Conservation (phyloP, 2,329 filamentous ascomycete species). For the Chaetomiaceae sp. region DNA sequence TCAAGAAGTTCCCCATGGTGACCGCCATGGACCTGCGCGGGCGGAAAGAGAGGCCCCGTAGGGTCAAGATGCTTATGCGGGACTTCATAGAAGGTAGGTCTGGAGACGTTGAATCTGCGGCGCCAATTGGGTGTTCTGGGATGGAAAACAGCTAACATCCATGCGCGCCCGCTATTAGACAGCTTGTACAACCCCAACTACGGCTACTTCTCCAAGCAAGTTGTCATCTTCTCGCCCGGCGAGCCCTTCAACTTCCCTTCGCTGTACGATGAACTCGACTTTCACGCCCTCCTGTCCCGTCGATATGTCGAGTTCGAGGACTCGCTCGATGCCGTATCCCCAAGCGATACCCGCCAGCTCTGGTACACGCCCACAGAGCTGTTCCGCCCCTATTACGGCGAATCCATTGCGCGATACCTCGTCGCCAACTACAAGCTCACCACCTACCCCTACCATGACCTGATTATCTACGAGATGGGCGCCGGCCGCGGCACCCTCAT, state of each 20-base stretch:
- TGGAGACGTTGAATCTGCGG: neutral
- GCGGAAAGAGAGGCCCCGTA: conserved; percentile 70
- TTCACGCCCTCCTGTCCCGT: conserved; percentile 69
- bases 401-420: conserved; percentile 93
- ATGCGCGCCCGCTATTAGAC: conserved; percentile 51
- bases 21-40: conserved; percentile 73
- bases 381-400: conserved; percentile 93
- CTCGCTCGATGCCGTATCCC: conserved; percentile 70
- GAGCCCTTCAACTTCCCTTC: conserved; percentile 83
- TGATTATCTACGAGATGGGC: conserved; percentile 98
- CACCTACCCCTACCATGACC: conserved; percentile 90
- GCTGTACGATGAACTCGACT: conserved; percentile 79
- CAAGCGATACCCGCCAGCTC: conserved; percentile 71
- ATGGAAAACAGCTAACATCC: neutral
- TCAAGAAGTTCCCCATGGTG: conserved; percentile 75
- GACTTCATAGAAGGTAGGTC: conserved; percentile 89
- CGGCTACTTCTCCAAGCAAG: conserved; percentile 94
- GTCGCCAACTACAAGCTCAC: conserved; percentile 94
- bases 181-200: conserved; percentile 92
- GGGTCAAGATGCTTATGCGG: conserved; percentile 94
- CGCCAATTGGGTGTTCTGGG: neutral
- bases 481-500: conserved; percentile 96
- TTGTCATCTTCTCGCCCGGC: conserved; percentile 90
- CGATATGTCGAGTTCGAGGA: conserved; percentile 92
- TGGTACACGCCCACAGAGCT: conserved; percentile 99